Conservation (phyloP, 1,284 basidiomycete species). For the Phellopilus nigrolimitatus region DNA sequence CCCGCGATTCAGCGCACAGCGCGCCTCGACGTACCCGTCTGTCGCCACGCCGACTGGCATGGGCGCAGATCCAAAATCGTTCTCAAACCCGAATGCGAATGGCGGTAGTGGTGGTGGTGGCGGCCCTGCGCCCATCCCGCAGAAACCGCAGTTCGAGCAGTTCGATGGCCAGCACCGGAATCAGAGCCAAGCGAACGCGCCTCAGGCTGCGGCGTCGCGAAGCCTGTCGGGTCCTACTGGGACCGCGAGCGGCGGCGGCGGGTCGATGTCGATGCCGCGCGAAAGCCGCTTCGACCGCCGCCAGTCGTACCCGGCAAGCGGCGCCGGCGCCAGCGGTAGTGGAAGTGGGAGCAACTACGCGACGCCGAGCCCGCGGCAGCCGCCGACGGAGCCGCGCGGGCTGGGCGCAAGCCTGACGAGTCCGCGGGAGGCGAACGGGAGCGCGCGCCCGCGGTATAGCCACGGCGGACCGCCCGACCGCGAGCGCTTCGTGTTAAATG, state of each 20-base stretch:
- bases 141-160: not conserved
- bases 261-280: not conserved
- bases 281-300: not conserved
- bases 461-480: not conserved
- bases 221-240: not conserved
- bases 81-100: not conserved
- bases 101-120: not conserved
- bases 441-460: not conserved
- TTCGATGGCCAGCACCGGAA: not conserved
- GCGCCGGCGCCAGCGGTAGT: not conserved
- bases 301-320: not conserved
- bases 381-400: slow-evolving; percentile 1
- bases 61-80: too few relatives aligned
- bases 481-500: not conserved
- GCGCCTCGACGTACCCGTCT: not conserved
- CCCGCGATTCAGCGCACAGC: slow-evolving; percentile 5
- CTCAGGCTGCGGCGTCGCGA: not conserved
- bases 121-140: not conserved
- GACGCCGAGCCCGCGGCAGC: not conserved
- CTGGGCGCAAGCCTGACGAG: not conserved
- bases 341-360: not conserved
- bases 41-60: not conserved
- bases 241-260: not conserved
- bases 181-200: not conserved
- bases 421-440: not conserved